These are phyloP conservation scores for Colletotrichum godetiae DNA, from an alignment of 2,329 filamentous ascomycete species.

Conservation along the genomic window DNA sequence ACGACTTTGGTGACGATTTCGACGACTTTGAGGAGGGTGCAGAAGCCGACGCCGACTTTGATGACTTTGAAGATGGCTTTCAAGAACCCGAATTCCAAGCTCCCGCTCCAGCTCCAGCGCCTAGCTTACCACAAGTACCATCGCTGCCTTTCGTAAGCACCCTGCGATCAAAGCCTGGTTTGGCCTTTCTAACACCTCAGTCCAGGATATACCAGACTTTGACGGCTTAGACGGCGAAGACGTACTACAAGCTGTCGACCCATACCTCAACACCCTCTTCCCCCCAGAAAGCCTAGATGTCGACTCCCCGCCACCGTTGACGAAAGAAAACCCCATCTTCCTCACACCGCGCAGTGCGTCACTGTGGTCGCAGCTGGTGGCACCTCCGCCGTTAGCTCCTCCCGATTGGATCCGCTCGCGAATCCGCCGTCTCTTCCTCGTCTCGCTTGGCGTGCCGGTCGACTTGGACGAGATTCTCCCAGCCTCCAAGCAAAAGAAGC, in stretches of 20 bases:
- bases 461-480: conserved; percentile 98
- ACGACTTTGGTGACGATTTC: conserved; percentile 70
- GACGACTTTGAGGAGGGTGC: conserved; percentile 73
- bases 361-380: conserved; percentile 95
- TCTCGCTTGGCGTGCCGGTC: conserved; percentile 94
- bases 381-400: conserved; percentile 91
- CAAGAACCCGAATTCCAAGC: conserved; percentile 62
- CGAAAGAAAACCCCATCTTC: conserved; percentile 74
- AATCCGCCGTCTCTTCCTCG: conserved; percentile 93
- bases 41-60: conserved; percentile 67
- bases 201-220: conserved; percentile 68
- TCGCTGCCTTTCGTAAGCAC: conserved; percentile 57
- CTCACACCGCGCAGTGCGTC: conserved; percentile 88
- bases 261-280: conserved; percentile 76
- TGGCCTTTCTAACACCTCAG: conserved; percentile 56
- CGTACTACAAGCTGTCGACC: conserved; percentile 69
- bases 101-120: conserved; percentile 42
- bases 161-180: conserved; percentile 38
- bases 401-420: conserved; percentile 98
- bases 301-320: conserved; percentile 61
- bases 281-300: conserved; percentile 66
- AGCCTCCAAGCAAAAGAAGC: conserved; percentile 97
- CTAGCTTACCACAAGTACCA: conserved; percentile 48
- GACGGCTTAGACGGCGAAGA: conserved; percentile 70
- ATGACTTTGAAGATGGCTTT: conserved; percentile 80